Percentiles rank a stretch among this genome's conserved stretches.
Conservation (phyloP, 495 filamentous ascomycete species). For the Wilcoxina mikolae region DNA sequence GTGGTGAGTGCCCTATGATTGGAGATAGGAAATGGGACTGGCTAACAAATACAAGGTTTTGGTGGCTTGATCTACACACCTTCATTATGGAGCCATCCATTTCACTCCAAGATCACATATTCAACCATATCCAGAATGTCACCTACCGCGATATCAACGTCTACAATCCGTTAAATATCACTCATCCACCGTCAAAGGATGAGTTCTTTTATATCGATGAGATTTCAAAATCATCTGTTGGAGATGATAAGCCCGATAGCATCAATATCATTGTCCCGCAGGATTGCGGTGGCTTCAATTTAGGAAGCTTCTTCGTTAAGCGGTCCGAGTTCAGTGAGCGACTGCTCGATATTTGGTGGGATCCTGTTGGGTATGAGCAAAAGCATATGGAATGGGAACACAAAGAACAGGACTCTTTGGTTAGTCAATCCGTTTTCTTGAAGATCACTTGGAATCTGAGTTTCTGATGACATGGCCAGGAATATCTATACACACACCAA, state of each 20-base stretch:
- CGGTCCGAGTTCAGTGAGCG: conserved; percentile 81
- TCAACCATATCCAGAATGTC: conserved; percentile 56
- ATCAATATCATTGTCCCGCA: conserved; percentile 83
- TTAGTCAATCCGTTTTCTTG: conserved; percentile 1
- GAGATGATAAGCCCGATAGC: conserved; percentile 56
- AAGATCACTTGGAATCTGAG: neutral
- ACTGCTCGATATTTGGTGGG: conserved; percentile 95
- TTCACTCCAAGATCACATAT: conserved; percentile 80
- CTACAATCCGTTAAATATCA: conserved; percentile 91
- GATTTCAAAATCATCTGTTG: conserved; percentile 50
- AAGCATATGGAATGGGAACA: conserved; percentile 99
- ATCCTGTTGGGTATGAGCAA: conserved; percentile 94
- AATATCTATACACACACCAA: conserved; percentile 80
- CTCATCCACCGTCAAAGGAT: conserved; percentile 54
- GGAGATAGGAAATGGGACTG: neutral
- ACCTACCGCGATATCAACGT: conserved; percentile 93
- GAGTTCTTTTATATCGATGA: conserved; percentile 52
- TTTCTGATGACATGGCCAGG: conserved; percentile 29
- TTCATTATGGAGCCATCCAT: conserved; percentile 94
- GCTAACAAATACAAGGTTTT: conserved; percentile 53
- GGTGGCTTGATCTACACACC: conserved; percentile 97
- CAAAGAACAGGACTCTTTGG: conserved; percentile 86
- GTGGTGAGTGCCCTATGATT: conserved; percentile 54
- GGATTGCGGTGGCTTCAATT: conserved; percentile 91
- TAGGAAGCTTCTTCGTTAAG: conserved; percentile 86